Evolutionary conservation across 768 basidiomycete genomes (phyloP), one percentile per base, ranked within the genome.

Genomic region (Lentinula sp.): DNA sequence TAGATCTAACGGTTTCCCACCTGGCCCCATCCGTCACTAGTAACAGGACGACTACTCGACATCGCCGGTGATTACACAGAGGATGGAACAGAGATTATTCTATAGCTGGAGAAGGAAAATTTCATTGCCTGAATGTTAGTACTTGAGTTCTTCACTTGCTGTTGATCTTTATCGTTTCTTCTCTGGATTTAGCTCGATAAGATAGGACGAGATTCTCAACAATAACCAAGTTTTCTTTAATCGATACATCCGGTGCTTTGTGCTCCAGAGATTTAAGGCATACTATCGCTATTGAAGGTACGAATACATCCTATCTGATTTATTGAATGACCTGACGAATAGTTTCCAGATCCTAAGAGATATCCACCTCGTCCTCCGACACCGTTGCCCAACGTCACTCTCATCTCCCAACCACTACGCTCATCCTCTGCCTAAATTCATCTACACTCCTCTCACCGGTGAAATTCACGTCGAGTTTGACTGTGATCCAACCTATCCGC

Each of bases 181-280:
- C 4, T 4, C 37, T 37, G 4, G 10, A 49, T n/a, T n/a, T 60
- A 92, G 91, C 79, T 51, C 80, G n/a, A n/a, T n/a, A n/a, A n/a
- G n/a, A n/a, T n/a, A n/a, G n/a, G 91, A 69, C 78, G 92, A 61
- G 80, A 78, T 62, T 87, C 87, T 0, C 80, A 82, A 39, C 1
- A 85, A 90, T 63, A 93, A 94, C 65, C 91, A 93, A 79, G 88
- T 93, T 16, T 93, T 92, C 75, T 93, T 90, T 74, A 28, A 82
- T 93, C 57, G 92, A 93, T 69, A 80, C 82, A 2, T 82, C 83
- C n/a, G 91, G 92, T 18, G 85, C 84, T 9, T 72, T 93, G 46
- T 93, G 90, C 69, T 90, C 91, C 9, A 81, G 88, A 65, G 81
- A 84, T 4, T 83, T 90, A 13, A 92, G 92, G 0, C 91, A 93